Base-by-base conservation (phyloP, 345 rosid genomes). In the Eutrema japonicum region DNA sequence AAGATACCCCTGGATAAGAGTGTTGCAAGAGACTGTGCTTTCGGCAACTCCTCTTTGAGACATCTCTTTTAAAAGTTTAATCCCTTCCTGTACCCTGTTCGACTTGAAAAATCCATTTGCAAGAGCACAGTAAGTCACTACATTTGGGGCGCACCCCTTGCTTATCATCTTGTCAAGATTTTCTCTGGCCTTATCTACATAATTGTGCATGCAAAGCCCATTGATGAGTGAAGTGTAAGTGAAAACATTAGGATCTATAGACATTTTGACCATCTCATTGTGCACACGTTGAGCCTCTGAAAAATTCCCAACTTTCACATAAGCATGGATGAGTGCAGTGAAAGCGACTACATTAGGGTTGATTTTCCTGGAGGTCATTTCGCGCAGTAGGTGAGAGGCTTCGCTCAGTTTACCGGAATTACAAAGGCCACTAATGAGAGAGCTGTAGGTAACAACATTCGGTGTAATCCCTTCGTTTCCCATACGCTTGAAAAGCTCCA, bases 71-170 rank as follows among this genome's bases (percentile, higher is more conserved):
- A 81, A 64, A 66, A 80, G 33, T 3, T 46, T 45, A 62, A 35
- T 16, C 30, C 82, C 87, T 8, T 76, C 71, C 11, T 57, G 36
- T 26, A 80, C n/a, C 70, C 50, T 65, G 65, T 56, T 70, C 4
- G 47, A 55, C 74, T 77, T 55, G 65, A 83, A 79, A 36, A 71
- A 80, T 1, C 84, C 81, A 66, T 73, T 53, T n/a, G 84, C 61
- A 51, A 86, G 65, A n/a, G 81, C 29, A 66, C 54, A 66, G 58
- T 70, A 84, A 51, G 83, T 84, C 43, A 68, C 64, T 13, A 71
- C 68, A 72, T 71, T 57, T 33, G 86, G 82, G 45, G 22, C 37
- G 26, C 69, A 69, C 2, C 76, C 76, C 2, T 64, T 37, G 68
- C 49, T 3, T 18, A 32, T 49, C 81, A 83, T 80, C 11, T 12